Base-by-base conservation (phyloP, 2,329 filamentous ascomycete genomes). In the Aspergillus pseudonomiae region DNA sequence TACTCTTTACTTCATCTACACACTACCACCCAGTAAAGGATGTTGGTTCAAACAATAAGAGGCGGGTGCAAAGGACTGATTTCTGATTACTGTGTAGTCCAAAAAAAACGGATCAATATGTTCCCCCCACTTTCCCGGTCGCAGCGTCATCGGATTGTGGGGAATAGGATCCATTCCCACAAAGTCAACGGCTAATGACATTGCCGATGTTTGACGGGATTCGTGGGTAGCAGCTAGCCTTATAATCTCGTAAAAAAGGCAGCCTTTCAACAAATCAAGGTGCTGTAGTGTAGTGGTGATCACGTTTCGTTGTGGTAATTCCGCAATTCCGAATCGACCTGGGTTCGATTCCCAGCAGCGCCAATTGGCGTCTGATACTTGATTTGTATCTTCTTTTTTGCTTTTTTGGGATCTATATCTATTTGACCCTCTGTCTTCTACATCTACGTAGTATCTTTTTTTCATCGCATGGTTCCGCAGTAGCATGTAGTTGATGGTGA, bases 271-370 rank as follows among this genome's bases (percentile, higher is more conserved):
- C 50, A 67, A 65, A 67, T 66, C 62, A 69, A 67, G 68, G 68
- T 68, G 68, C 68, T 61, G 67, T 70, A 68, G 68, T 70, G 63
- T 69, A 69, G 66, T 69, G 68, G 65, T 69, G 41, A 69, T 67
- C 63, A 69, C 65, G 65, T 54, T 55, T 62, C 67, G 66, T 69
- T 69, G 67, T 70, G 67, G 62, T 65, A 65, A 46, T 39, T 45
- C 63, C 63, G 46, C 61, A 65, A 53, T 59, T 59, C 68, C 68
- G 67, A 64, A 62, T 64, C 63, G 67, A 68, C 65, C 67, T 69
- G 67, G 68, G 65, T 70, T 70, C 68, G 67, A 69, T 68, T 69
- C 67, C 64, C 67, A 69, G 68, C 65, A 61, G 68, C 68, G 67
- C 68, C 68, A 68, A 36, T 65, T 32, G 56, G 60, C 62, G 60